phyloP scores from a whole-genome alignment of 208 protist genomes.

The Trypanosoma boissoni region DNA sequence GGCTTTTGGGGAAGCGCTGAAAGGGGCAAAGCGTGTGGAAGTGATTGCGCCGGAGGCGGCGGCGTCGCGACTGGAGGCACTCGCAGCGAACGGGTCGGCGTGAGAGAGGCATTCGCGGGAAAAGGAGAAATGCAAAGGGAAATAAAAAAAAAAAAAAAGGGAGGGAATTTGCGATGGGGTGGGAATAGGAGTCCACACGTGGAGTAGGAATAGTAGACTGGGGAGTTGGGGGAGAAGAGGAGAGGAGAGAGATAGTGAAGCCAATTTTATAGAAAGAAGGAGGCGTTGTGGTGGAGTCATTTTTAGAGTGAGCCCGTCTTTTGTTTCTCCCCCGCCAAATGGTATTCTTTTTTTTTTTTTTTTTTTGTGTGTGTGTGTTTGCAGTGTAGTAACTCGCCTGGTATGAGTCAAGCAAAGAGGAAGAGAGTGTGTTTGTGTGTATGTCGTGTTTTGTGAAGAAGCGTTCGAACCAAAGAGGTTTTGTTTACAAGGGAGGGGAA shows the following conservation, averaged over 20 bases:
- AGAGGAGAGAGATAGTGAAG: not conserved
- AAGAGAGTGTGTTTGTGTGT: no score
- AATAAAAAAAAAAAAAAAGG: not conserved
- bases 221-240: not conserved
- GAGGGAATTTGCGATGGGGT: not conserved
- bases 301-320: no score
- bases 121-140: slow-evolving; percentile 8
- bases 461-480: no score
- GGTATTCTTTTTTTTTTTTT: slow-evolving; percentile 14
- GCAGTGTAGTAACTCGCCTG: no score
- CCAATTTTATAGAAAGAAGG: no score
- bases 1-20: slow-evolving; percentile 36
- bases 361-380: slow-evolving; percentile 7
- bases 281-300: no score
- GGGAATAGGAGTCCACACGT: not conserved
- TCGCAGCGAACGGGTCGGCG: slow-evolving; percentile 26
- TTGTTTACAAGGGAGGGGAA: no score
- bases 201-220: not conserved
- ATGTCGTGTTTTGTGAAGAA: no score
- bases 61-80: slow-evolving; percentile 33
- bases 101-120: not conserved
- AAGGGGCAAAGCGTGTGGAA: slow-evolving; percentile 49
- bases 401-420: no score
- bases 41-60: slow-evolving; percentile 39
- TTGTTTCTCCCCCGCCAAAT: not conserved